Percentiles rank a stretch among this genome's conserved stretches.
Evolutionary conservation across 805 yeast species (phyloP).

Genomic region (Wickerhamiella kurtzmanii): DNA sequence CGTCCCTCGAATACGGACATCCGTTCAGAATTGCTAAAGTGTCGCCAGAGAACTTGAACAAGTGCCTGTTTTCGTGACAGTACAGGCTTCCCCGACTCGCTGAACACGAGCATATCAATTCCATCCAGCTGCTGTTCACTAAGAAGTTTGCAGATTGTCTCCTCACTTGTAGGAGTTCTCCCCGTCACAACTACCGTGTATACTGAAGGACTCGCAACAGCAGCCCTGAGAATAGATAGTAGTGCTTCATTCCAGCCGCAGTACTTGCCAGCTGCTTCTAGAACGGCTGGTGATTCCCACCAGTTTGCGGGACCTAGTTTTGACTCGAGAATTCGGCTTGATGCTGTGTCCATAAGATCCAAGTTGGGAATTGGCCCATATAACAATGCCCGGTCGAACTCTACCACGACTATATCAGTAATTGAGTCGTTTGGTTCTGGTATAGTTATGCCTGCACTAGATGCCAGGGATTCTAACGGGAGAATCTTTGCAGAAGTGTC

Average conservation of each 20-base stretch:
- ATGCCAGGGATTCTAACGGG: background rate
- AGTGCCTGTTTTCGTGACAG: slow-evolving; percentile 3
- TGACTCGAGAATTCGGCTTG: slow-evolving; percentile 9
- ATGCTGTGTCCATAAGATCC: slow-evolving; percentile 9
- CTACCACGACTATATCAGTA: slow-evolving; percentile 16
- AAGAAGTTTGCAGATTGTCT: slow-evolving; percentile 9
- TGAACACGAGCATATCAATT: slow-evolving; percentile 11
- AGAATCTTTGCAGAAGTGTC: background rate
- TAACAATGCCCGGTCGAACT: slow-evolving; percentile 17
- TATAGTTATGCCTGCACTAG: background rate
- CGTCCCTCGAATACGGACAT: slow-evolving; percentile 13
- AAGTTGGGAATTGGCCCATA: slow-evolving; percentile 10
- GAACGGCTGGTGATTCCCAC: slow-evolving; percentile 12
- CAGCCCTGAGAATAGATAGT: slow-evolving; percentile 9
- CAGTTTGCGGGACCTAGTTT: slow-evolving; percentile 10
- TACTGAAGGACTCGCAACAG: background rate
- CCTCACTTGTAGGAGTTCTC: slow-evolving; percentile 6
- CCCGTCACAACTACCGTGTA: slow-evolving; percentile 15
- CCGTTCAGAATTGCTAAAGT: slow-evolving; percentile 9
- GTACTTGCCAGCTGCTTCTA: slow-evolving; percentile 8
- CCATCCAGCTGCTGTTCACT: slow-evolving; percentile 6
- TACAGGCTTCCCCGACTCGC: slow-evolving; percentile 10
- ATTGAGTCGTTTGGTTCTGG: background rate
- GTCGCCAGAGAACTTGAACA: slow-evolving; percentile 13
- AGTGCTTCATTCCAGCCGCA: slow-evolving; percentile 13